Evolutionary conservation across 495 filamentous ascomycete species (phyloP).

Genomic region (Poronia punctata): DNA sequence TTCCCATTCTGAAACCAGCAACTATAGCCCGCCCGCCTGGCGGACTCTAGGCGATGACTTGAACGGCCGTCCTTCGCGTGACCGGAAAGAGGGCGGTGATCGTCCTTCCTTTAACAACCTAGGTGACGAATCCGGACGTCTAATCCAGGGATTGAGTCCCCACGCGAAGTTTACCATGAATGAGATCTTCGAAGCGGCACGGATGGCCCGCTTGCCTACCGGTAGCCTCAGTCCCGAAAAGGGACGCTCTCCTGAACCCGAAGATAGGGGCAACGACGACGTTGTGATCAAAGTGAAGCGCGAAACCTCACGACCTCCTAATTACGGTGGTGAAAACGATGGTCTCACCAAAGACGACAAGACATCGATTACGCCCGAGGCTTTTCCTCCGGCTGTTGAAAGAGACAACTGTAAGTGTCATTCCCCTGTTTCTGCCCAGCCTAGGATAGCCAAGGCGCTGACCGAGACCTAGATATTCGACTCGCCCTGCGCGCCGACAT

Average conservation of each 20-base stretch:
- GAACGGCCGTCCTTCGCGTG: conserved; percentile 48
- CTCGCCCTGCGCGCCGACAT: conserved; percentile 81
- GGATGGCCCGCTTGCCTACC: conserved; percentile 43
- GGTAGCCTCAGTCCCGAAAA: conserved; percentile 47
- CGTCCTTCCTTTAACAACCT: conserved; percentile 19
- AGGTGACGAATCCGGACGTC: conserved; percentile 6
- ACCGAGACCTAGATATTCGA: conserved; percentile 69
- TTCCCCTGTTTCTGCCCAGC: too few relatives aligned
- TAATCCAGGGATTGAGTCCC: too few relatives aligned
- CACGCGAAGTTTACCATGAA: conserved; percentile 27
- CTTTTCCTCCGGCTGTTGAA: conserved; percentile 9
- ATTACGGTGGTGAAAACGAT: conserved; percentile 2
- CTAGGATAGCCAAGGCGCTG: too few relatives aligned
- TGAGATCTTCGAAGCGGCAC: conserved; percentile 43
- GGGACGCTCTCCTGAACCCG: conserved; percentile 38
- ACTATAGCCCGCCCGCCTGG: conserved; percentile 52
- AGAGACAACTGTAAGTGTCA: conserved; percentile 32
- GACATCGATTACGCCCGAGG: too few relatives aligned
- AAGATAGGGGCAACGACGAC: conserved; percentile 25
- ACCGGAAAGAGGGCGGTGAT: conserved; percentile 27
- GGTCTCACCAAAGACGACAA: conserved; percentile 5
- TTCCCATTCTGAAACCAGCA: conserved; percentile 36
- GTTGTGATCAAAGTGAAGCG: conserved; percentile 29
- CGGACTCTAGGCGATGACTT: conserved; percentile 44
- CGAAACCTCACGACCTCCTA: conserved; percentile 9